A percentile compares a stretch with the other conserved stretches of the same genome.
These are phyloP conservation scores for Ophiostoma sp. DNA, from an alignment of 2,329 filamentous ascomycete species.

Conservation along the genomic window DNA sequence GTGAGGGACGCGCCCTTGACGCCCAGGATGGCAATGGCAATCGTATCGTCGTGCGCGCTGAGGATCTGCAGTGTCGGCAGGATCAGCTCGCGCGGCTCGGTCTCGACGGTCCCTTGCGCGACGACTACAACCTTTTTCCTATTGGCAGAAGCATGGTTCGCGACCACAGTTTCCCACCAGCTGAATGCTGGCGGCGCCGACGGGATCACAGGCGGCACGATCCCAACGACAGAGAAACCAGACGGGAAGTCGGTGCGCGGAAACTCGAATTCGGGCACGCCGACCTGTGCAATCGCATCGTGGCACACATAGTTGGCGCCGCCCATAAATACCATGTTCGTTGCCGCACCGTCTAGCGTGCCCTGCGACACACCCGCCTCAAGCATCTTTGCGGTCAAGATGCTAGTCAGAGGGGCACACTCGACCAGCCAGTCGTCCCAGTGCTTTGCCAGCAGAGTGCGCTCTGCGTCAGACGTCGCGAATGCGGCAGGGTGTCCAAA, in stretches of 20 bases:
- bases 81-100: conserved; percentile 36
- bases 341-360: background rate
- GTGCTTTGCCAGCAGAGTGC: conserved; percentile 27
- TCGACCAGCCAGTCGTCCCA: conserved; percentile 33
- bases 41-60: conserved; percentile 28
- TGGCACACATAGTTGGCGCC: conserved; percentile 37
- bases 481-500: conserved; percentile 32
- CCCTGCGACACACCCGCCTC: conserved; percentile 30
- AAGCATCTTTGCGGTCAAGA: conserved; percentile 31
- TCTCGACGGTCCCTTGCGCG: conserved; percentile 39
- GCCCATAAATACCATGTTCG: conserved; percentile 29
- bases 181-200: conserved; percentile 16
- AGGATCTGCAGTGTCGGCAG: conserved; percentile 36
- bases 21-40: conserved; percentile 37
- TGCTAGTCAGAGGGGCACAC: conserved; percentile 28
- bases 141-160: conserved; percentile 25
- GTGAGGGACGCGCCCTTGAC: conserved; percentile 29
- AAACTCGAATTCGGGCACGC: conserved; percentile 37
- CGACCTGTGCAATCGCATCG: conserved; percentile 35
- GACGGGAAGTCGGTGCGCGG: conserved; percentile 36
- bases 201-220: conserved; percentile 29
- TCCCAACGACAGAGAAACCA: conserved; percentile 35
- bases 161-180: conserved; percentile 36
- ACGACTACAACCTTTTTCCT: conserved; percentile 36
- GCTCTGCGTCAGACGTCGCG: conserved; percentile 28